phyloP scores from a whole-genome alignment of 106 monocot species.

The Chionographis japonica region DNA sequence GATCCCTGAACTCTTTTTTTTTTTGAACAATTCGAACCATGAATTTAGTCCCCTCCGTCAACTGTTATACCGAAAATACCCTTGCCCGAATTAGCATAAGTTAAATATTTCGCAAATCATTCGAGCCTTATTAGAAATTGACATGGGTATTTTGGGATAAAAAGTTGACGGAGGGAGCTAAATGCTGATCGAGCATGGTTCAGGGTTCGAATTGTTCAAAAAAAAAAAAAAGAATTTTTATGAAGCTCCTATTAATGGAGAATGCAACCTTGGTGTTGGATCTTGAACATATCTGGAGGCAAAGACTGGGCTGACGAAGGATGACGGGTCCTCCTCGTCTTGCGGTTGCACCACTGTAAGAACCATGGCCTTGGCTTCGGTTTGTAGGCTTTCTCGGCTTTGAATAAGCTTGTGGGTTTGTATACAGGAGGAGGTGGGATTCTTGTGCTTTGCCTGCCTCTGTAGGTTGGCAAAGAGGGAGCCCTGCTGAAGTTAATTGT shows the following conservation, averaged over 20 bases:
- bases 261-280: conserved; percentile 30
- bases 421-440: conserved; percentile 3
- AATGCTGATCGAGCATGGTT: too few species aligned
- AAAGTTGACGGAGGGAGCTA: too few species aligned
- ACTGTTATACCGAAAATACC: too few species aligned
- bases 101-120: too few species aligned
- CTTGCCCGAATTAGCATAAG: too few species aligned
- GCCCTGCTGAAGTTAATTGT: too few species aligned
- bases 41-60: too few species aligned
- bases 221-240: background rate
- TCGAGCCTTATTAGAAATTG: too few species aligned
- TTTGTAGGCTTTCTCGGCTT: background rate
- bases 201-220: too few species aligned
- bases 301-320: conserved; percentile 17
- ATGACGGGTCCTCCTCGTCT: conserved; percentile 3
- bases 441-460: conserved; percentile 33
- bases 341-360: conserved; percentile 18
- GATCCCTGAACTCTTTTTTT: too few species aligned
- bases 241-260: background rate
- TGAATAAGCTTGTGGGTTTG: background rate
- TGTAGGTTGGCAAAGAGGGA: background rate
- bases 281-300: conserved; percentile 44
- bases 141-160: too few species aligned
- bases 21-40: too few species aligned
- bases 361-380: conserved; percentile 18